Base-by-base conservation (phyloP, 148 eudicot species). In the Amaranthus palmeri region DNA sequence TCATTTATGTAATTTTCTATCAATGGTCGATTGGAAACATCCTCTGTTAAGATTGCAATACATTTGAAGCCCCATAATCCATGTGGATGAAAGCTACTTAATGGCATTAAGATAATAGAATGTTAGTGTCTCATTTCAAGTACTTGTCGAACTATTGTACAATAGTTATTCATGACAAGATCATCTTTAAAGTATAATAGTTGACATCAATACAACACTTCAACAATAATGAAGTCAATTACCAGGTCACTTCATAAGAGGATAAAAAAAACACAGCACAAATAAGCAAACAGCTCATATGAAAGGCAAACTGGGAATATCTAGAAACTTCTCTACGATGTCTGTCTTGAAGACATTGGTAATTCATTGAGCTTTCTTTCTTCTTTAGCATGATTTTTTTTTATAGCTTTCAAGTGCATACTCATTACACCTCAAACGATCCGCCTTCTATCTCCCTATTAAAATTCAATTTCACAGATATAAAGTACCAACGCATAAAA, bases 171-270 rank as follows among this genome's bases (percentile, higher is more conserved):
- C 36, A 50, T 50, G 14, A 25, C 36, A 25, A 43, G 42, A 59
- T 25, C 41, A 46, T 15, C 6, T 11, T 3, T 0, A n/a, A 58
- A 36, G 49, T 60, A 62, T 3, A 8, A n/a, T 43, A 50, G 41
- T 60, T 54, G 45, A 69, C 61, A 69, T 60, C 61, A 75, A 74
- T 48, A 18, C 57, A 69, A 61, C 50, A 60, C 17, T 5, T 36
- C 0, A 11, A 14, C 71, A 68, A 14, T 25, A 59, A 60, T 68
- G 18, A 59, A 25, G n/a, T 50, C 46, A 40, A 43, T 12, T 61
- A 41, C 72, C 50, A 1, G 7, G 59, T 13, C 50, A 64, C 52
- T 65, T 17, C 49, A 63, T 15, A 25, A 50, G 41, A 42, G 36
- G 36, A 25, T 25, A 25, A 25, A 25, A 25, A 25, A 64, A 72